These are phyloP conservation scores for Citrullus mucosospermus DNA, from an alignment of 306 rosid species.

Conservation along the genomic window DNA sequence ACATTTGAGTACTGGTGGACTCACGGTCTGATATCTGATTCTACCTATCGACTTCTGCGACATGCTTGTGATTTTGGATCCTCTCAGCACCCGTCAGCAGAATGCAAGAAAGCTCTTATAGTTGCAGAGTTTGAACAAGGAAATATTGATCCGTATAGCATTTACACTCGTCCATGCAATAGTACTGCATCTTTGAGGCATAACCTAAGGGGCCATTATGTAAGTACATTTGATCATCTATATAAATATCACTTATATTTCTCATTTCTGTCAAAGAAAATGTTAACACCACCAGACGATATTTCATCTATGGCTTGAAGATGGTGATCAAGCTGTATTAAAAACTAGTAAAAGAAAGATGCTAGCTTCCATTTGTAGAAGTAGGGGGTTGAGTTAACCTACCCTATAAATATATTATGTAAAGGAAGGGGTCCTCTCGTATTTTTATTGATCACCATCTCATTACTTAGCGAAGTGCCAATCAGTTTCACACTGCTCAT, in stretches of 20 bases:
- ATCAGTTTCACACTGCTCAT: not conserved
- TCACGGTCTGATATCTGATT: slow-evolving; percentile 92
- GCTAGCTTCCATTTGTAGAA: not conserved
- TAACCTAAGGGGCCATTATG: slow-evolving; percentile 69
- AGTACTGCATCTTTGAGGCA: slow-evolving; percentile 31
- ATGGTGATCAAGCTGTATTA: not conserved
- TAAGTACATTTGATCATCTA: slow-evolving; percentile 22
- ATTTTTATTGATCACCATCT: not conserved
- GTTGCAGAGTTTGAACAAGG: slow-evolving; percentile 57
- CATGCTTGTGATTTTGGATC: slow-evolving; percentile 49
- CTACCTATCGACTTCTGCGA: slow-evolving; percentile 46
- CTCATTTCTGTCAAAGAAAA: not conserved
- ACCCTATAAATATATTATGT: not conserved
- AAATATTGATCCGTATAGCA: slow-evolving; percentile 82
- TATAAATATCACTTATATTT: not conserved
- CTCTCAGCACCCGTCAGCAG: slow-evolving; percentile 61
- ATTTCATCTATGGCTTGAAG: not conserved
- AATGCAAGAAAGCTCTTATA: slow-evolving; percentile 47
- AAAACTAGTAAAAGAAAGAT: not conserved
- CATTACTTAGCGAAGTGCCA: not conserved
- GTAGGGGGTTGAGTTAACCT: not conserved
- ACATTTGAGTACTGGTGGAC: slow-evolving; percentile 96
- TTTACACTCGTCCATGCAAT: slow-evolving; percentile 64
- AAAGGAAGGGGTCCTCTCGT: not conserved
- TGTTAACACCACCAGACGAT: not conserved